Conservation (phyloP, 495 filamentous ascomycete species). For the Rostrohypoxylon terebratum region DNA sequence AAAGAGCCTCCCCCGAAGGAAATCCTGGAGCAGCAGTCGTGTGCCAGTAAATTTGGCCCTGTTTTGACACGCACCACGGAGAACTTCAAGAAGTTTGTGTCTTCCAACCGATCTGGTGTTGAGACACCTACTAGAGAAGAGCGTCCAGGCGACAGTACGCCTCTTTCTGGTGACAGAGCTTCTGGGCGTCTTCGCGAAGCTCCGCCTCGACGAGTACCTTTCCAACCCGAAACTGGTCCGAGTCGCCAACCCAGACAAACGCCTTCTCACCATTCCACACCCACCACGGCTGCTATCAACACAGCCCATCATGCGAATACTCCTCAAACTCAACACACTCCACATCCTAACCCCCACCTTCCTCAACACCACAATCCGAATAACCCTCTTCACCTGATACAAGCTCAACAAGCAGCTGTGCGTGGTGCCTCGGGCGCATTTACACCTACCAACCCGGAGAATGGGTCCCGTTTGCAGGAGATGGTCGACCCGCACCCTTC, state of each 20-base stretch:
- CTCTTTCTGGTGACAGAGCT: slow-evolving; percentile 67
- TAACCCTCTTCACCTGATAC: slow-evolving; percentile 44
- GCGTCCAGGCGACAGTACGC: slow-evolving; percentile 69
- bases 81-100: slow-evolving; percentile 64
- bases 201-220: slow-evolving; percentile 82
- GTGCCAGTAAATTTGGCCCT: slow-evolving; percentile 71
- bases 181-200: slow-evolving; percentile 80
- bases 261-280: slow-evolving; percentile 59
- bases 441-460: slow-evolving; percentile 55
- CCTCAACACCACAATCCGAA: slow-evolving; percentile 50
- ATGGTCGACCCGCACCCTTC: slow-evolving; percentile 69
- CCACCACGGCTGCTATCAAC: slow-evolving; percentile 48
- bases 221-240: slow-evolving; percentile 77
- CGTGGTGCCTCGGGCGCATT: slow-evolving; percentile 55
- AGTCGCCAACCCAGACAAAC: slow-evolving; percentile 69
- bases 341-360: slow-evolving; percentile 42
- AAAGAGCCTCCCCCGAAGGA: slow-evolving; percentile 84
- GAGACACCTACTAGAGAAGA: slow-evolving; percentile 73
- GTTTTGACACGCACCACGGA: slow-evolving; percentile 81
- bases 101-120: slow-evolving; percentile 63
- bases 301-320: slow-evolving; percentile 49
- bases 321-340: slow-evolving; percentile 50
- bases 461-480: slow-evolving; percentile 62
- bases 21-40: slow-evolving; percentile 73
- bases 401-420: slow-evolving; percentile 51